Base-by-base conservation (phyloP, 2,329 filamentous ascomycete species). In the Arthrinium puccinioides region DNA sequence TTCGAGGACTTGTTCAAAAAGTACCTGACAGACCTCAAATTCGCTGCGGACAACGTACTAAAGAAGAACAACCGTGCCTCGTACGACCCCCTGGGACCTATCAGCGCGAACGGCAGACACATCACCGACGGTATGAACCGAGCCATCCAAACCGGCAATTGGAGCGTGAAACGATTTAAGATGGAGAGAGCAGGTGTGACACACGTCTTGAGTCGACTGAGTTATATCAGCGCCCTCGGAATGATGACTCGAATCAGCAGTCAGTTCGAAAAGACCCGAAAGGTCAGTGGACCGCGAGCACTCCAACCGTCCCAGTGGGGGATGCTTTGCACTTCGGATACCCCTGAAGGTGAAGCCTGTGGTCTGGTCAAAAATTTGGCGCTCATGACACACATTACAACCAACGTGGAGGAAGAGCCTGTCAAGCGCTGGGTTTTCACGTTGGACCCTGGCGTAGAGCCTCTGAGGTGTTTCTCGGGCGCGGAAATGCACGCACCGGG, bases 241-340 rank as follows among this genome's bases (percentile, higher is more conserved):
- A 98, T 98, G 94, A 98, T 98, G 92, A 98, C 92, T 11, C 77
- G 92, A 60, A 97, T 98, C 54, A 92, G 84, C 60, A 94, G 86
- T 73, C 92, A 98, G 66, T 98, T 98, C 54, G 92, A 98, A 59
- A 98, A 98, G 72, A 97, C 92, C 3, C 72, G 92, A 50, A 98
- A 98, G 63, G 89, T 98, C 43, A 89, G 83, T 55, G 94, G 94
- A 47, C 92, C 94, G 52, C 82, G 92, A 74, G 92, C 94, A 14
- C 71, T 98, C 33, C 92, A 98, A 55, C 89, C 92, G 6, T 98
- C 92, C 1, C 92, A 98, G 50, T 98, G 95, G 67, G 92, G 92
- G 50, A 96, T 98, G 89, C 71, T 98, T 38, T 98, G 92, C 57
- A 85, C 89, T 0, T 94, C 92, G 9, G 92, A 98, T 70, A 98